A percentile compares a stretch with the other conserved stretches of the same genome.
phyloP scores from a whole-genome alignment of 1,139 yeast species.

The Candida sojae region DNA sequence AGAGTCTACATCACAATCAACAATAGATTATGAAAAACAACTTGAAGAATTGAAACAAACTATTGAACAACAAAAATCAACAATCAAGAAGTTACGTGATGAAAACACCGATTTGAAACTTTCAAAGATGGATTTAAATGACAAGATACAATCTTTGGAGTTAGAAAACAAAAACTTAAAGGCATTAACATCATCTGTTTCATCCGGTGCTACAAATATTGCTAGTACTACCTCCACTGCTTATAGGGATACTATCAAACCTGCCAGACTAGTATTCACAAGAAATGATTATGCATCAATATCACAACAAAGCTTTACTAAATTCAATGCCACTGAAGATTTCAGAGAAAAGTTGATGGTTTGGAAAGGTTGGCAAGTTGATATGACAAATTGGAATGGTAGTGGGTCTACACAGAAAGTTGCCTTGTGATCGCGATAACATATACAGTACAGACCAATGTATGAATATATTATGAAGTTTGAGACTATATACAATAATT shows the following conservation, averaged over 20 bases:
- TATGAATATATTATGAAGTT: not conserved
- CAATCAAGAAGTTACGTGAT: conserved; percentile 41
- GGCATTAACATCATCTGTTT: conserved; percentile 4
- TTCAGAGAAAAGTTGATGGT: conserved; percentile 47
- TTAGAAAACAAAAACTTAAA: conserved; percentile 20
- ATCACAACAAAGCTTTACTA: conserved; percentile 29
- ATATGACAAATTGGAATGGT: conserved; percentile 76
- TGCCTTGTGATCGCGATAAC: conserved; percentile 18
- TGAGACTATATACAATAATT: conserved; percentile 1
- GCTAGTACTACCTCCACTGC: not conserved
- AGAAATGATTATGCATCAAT: conserved; percentile 35
- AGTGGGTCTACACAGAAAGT: conserved; percentile 25
- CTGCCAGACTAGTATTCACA: conserved; percentile 39
- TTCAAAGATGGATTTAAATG: conserved; percentile 48
- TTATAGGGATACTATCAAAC: conserved; percentile 16
- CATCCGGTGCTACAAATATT: conserved; percentile 1
- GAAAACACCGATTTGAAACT: conserved; percentile 48
- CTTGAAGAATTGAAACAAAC: conserved; percentile 25
- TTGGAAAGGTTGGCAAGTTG: conserved; percentile 88
- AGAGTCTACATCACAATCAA: not conserved
- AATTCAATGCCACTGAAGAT: conserved; percentile 26
- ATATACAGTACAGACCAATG: not conserved
- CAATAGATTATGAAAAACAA: conserved; percentile 23
- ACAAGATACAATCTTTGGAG: conserved; percentile 31
- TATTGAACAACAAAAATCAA: conserved; percentile 33